Evolutionary conservation across 1,284 basidiomycete genomes (phyloP).

Genomic region (Rhodotorula mucilaginosa): DNA sequence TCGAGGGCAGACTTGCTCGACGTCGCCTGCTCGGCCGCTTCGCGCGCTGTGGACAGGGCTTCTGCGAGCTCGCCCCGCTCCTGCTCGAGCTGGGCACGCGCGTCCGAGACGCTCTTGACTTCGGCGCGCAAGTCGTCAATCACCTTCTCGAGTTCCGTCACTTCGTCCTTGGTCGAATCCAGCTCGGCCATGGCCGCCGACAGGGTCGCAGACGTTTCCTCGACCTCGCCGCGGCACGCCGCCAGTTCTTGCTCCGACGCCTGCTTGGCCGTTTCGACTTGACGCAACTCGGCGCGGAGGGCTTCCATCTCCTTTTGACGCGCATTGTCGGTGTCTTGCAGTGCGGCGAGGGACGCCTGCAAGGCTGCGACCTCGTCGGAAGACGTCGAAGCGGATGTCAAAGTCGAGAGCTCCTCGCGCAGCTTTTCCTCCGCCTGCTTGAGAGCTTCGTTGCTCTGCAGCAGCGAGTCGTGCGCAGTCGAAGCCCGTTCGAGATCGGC

Average conservation of each 20-base stretch:
- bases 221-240: conserved; percentile 25
- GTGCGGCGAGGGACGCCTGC: conserved; percentile 20
- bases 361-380: conserved; percentile 25
- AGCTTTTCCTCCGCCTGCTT: conserved; percentile 19
- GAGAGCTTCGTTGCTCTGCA: conserved; percentile 13
- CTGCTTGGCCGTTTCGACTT: conserved; percentile 11
- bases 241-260: conserved; percentile 30
- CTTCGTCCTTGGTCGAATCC: conserved; percentile 28
- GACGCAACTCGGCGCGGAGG: conserved; percentile 18
- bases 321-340: conserved; percentile 11
- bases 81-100: conserved; percentile 6
- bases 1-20: conserved; percentile 31
- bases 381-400: conserved; percentile 9
- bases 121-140: conserved; percentile 18
- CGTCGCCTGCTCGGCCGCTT: conserved; percentile 9
- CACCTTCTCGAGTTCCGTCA: conserved; percentile 18
- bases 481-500: conserved; percentile 24
- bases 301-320: conserved; percentile 20
- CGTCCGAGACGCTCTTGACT: conserved; percentile 6
- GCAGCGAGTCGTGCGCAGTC: background rate
- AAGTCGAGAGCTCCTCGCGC: conserved; percentile 16
- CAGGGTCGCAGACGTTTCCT: conserved; percentile 21
- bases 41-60: background rate
- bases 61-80: conserved; percentile 7
- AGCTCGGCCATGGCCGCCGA: conserved; percentile 23